phyloP scores from a whole-genome alignment of 2,329 filamentous ascomycete species.

The Metarhizium anisopliae region DNA sequence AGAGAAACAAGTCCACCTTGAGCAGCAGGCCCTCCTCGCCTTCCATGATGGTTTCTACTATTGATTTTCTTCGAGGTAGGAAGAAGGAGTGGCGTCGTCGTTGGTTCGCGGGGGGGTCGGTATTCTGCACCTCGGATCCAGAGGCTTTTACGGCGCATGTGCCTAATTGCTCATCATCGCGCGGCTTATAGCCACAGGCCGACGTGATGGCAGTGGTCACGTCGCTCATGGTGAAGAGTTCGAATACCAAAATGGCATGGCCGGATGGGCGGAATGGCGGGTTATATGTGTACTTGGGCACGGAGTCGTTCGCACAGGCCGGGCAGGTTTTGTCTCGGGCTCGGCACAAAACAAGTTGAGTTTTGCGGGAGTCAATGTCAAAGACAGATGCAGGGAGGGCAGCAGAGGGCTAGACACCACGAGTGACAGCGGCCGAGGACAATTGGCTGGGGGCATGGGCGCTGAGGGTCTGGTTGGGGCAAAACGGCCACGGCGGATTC shows the following conservation, averaged over 20 bases:
- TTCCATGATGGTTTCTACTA: conserved; percentile 53
- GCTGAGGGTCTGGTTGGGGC: too few species aligned
- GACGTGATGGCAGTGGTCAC: conserved; percentile 29
- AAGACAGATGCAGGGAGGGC: not conserved
- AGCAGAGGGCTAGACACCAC: not conserved
- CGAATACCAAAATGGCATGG: not conserved
- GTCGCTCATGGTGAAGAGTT: conserved; percentile 23
- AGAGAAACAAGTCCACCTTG: conserved; percentile 70
- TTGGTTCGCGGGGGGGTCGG: conserved; percentile 18
- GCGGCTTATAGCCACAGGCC: conserved; percentile 24
- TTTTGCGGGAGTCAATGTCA: not conserved
- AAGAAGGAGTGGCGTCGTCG: conserved; percentile 50
- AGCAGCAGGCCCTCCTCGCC: conserved; percentile 52
- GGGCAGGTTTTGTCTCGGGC: too few species aligned
- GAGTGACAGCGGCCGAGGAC: not conserved
- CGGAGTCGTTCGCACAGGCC: too few species aligned
- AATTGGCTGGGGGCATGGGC: not conserved
- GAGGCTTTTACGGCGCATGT: conserved; percentile 31
- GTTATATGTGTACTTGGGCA: not conserved
- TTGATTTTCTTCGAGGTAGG: conserved; percentile 46
- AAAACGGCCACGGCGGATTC: too few species aligned
- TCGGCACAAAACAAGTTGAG: not conserved
- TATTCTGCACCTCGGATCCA: conserved; percentile 27
- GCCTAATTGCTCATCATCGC: conserved; percentile 17
- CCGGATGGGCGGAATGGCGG: not conserved